phyloP scores from a whole-genome alignment of 352 stramenopile genomes.

The Phytophthora colocasiae region DNA sequence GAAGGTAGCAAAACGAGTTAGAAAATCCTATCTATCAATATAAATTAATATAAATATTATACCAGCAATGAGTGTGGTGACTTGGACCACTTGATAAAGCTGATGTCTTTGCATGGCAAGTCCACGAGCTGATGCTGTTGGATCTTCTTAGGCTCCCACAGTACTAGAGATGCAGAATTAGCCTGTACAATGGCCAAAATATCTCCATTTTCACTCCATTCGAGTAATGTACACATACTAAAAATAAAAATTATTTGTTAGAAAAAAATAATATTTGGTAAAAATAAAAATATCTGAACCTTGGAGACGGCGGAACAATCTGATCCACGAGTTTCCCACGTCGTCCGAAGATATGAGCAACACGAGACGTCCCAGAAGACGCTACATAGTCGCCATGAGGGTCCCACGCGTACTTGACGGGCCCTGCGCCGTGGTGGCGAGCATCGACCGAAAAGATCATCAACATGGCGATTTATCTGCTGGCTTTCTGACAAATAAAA shows the following conservation, averaged over 20 bases:
- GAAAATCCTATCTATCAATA: neutral
- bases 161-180: conserved; percentile 72
- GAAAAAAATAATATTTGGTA: conserved; percentile 6
- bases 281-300: conserved; percentile 36
- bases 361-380: conserved; percentile 75
- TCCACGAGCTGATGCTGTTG: conserved; percentile 74
- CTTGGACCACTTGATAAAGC: conserved; percentile 85
- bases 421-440: conserved; percentile 72
- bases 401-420: conserved; percentile 86
- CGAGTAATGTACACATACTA: conserved; percentile 75
- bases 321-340: conserved; percentile 81
- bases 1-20: conserved; percentile 8
- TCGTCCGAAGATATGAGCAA: conserved; percentile 78
- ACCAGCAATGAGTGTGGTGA: conserved; percentile 63
- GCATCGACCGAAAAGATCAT: conserved; percentile 86
- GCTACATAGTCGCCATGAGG: conserved; percentile 78
- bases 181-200: conserved; percentile 80
- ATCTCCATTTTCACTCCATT: conserved; percentile 75
- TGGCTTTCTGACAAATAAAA: conserved; percentile 17
- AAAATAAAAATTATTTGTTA: conserved; percentile 7
- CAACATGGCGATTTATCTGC: conserved; percentile 50
- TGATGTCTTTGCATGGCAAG: conserved; percentile 76
- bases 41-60: conserved; percentile 4
- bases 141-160: conserved; percentile 73
- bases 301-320: conserved; percentile 78